Conservation (phyloP, 345 rosid species). For the Murraya paniculata region DNA sequence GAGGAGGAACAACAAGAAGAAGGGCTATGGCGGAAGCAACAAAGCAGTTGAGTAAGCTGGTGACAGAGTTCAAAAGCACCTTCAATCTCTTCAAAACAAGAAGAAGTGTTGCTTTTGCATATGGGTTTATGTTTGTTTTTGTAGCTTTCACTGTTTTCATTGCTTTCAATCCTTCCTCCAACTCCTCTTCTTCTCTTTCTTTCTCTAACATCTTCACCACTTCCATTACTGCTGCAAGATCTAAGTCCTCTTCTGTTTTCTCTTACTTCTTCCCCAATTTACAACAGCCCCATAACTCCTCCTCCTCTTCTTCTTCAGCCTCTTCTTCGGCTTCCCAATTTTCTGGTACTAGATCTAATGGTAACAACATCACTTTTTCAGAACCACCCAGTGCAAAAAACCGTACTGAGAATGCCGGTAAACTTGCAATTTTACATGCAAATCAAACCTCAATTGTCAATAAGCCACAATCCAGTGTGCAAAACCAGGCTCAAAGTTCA, state of each 20-base stretch:
- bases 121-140: slow-evolving; percentile 62
- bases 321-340: slow-evolving; percentile 16
- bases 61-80: slow-evolving; percentile 45
- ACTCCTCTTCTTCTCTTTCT: slow-evolving; percentile 52
- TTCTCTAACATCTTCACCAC: slow-evolving; percentile 43
- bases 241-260: slow-evolving; percentile 54
- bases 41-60: slow-evolving; percentile 38
- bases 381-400: slow-evolving; percentile 18
- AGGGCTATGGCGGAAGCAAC: slow-evolving; percentile 53
- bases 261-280: slow-evolving; percentile 40
- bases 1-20: no score
- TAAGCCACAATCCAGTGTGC: background rate
- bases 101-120: slow-evolving; percentile 52
- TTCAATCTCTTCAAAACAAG: slow-evolving; percentile 46
- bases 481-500: slow-evolving; percentile 13
- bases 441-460: slow-evolving; percentile 10
- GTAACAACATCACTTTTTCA: slow-evolving; percentile 12
- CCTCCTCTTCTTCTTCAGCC: no score
- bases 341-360: slow-evolving; percentile 25
- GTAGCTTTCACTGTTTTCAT: slow-evolving; percentile 64
- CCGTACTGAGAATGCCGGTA: slow-evolving; percentile 13
- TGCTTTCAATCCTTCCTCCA: slow-evolving; percentile 61
- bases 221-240: slow-evolving; percentile 30
- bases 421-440: slow-evolving; percentile 11
- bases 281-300: background rate